Evolutionary conservation across 495 filamentous ascomycete species (phyloP).

Genomic region (Neurospora sp.): DNA sequence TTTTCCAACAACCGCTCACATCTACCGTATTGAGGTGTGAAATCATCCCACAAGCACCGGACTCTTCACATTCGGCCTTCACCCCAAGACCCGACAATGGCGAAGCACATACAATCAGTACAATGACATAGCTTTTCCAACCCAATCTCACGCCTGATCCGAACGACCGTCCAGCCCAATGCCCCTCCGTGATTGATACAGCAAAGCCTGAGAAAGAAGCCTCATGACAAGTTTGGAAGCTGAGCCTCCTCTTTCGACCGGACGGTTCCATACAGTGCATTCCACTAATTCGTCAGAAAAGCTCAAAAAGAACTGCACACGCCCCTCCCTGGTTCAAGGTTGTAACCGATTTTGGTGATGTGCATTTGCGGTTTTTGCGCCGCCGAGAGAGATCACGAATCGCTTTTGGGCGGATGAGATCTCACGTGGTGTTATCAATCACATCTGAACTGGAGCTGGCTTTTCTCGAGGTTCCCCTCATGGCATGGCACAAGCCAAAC

Average conservation of each 20-base stretch:
- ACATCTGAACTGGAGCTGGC: not conserved
- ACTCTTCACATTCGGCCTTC: not conserved
- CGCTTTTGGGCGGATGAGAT: not conserved
- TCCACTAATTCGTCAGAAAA: not conserved
- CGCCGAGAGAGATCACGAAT: not conserved
- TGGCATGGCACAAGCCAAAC: not conserved
- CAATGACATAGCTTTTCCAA: not conserved
- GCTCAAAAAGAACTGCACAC: not conserved
- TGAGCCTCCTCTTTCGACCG: not conserved
- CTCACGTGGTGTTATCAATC: not conserved
- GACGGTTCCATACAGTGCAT: not conserved
- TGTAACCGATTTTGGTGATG: not conserved
- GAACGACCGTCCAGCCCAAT: not conserved
- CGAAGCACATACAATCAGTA: not conserved
- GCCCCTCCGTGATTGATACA: not conserved
- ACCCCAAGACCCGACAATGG: not conserved
- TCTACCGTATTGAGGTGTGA: not conserved
- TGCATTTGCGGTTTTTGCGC: not conserved
- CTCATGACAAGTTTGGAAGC: not conserved
- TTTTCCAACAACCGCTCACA: not conserved
- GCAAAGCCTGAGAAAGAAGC: not conserved
- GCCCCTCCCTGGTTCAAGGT: not conserved
- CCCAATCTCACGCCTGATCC: not conserved
- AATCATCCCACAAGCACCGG: not conserved
- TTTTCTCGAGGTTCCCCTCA: not conserved